Conservation (phyloP, 306 rosid genomes). For the Cercis canadensis region DNA sequence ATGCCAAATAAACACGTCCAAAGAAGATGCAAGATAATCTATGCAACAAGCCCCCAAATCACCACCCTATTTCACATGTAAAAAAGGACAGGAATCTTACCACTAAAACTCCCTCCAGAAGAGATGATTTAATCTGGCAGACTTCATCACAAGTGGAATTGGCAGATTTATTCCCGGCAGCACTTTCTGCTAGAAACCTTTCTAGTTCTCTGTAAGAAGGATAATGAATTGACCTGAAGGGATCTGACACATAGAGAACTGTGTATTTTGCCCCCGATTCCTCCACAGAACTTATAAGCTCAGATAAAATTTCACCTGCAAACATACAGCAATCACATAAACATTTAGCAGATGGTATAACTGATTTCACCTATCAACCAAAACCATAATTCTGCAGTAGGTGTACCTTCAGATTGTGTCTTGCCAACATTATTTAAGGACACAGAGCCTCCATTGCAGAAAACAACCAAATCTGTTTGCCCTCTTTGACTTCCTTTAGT, state of each 20-base stretch:
- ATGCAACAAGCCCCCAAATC: neutral
- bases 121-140: constrained; percentile 90
- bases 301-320: constrained; percentile 69
- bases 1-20: constrained; percentile 7
- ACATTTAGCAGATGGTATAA: constrained; percentile 36
- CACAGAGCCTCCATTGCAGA: constrained; percentile 64
- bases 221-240: constrained; percentile 59
- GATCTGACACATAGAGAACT: constrained; percentile 86
- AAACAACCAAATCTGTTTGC: constrained; percentile 74
- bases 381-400: constrained; percentile 25
- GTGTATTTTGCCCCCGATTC: constrained; percentile 82
- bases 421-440: constrained; percentile 47
- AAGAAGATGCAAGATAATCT: constrained; percentile 11
- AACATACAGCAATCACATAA: constrained; percentile 32
- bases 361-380: constrained; percentile 5
- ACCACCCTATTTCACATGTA: constrained; percentile 12
- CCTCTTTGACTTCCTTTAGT: constrained; percentile 63
- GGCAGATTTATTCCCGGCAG: constrained; percentile 52
- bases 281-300: constrained; percentile 71
- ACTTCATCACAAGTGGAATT: constrained; percentile 73
- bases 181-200: constrained; percentile 79
- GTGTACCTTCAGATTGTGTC: constrained; percentile 71
- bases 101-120: constrained; percentile 88
- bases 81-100: constrained; percentile 57
- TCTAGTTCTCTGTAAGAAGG: constrained; percentile 73